Conservation (phyloP, 1,139 yeast genomes). For the Geotrichum restrictum region DNA sequence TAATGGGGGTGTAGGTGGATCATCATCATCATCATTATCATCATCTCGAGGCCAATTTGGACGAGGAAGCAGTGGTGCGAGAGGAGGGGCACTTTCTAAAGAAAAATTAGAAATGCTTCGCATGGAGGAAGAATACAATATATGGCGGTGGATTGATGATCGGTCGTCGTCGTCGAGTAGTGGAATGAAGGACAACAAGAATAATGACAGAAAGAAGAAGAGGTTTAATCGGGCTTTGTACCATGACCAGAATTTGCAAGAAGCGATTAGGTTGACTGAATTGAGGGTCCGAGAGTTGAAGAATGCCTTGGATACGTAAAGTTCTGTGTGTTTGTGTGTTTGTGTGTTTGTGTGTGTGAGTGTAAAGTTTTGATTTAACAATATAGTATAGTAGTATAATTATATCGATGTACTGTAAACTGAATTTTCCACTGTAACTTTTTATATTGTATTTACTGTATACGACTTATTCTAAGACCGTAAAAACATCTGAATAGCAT, state of each 20-base stretch:
- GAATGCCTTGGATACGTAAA: constrained; percentile 2
- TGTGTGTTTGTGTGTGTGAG: no score
- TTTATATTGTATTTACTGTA: no score
- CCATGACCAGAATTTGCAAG: constrained; percentile 50
- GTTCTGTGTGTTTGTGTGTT: no score
- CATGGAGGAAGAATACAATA: constrained; percentile 54
- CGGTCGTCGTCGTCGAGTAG: no score
- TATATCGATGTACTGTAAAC: neutral
- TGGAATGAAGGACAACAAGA: neutral
- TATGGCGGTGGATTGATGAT: constrained; percentile 81
- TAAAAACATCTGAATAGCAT: neutral
- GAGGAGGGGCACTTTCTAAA: neutral
- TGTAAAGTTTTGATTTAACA: no score
- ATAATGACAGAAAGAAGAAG: neutral
- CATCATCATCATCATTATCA: no score
- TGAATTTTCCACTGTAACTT: neutral
- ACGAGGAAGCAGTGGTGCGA: no score
- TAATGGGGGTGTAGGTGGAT: neutral
- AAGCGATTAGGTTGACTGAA: constrained; percentile 54
- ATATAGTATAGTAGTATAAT: no score
- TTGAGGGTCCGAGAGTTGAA: constrained; percentile 46
- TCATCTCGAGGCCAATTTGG: no score
- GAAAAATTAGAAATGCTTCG: constrained; percentile 19
- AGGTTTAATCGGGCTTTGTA: constrained; percentile 26
- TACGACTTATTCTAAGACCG: no score